Evolutionary conservation across 768 basidiomycete species (phyloP), one percentile per base, ranked within the genome.

Genomic region (Antrodiella citrinella): DNA sequence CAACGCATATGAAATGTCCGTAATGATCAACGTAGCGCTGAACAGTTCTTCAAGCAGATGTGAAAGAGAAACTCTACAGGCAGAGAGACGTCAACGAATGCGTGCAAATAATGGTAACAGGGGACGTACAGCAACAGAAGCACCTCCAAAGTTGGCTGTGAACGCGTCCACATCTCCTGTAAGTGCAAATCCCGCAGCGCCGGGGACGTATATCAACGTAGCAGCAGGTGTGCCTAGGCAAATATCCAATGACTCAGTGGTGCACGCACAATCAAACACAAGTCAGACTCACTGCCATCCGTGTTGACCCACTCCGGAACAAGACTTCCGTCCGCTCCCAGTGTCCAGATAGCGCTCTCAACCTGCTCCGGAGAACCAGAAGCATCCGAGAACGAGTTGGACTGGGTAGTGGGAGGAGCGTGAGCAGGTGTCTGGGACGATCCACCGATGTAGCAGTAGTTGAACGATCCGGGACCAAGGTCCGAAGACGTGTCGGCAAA

Each of bases 331-430:
- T 19, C 39, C 24, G 50, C 42, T 38, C 26, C 41, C 23, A 58
- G 45, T 30, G 40, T 45, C 61, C 61, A 62, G 26, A 62, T 53
- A n/a, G 55, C 54, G 52, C 58, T 58, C 49, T 62, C 61, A 40
- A 41, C 47, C 18, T 38, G 22, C 38, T 49, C 57, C 39, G 45
- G 2, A 25, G 24, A 19, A 15, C 43, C 51, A n/a, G 54, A 51
- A 3, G 57, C 49, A 12, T 46, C 53, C 19, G 50, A 47, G 55
- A 57, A 60, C 9, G 58, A 49, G 53, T 59, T 59, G 7, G 35
- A 20, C 1, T 19, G 46, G 44, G 26, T 2, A 13, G 48, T 18
- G 12, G 57, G 49, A 19, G 54, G 47, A 35, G 25, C 20, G 26
- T 51, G 47, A 1, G 38, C 55, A n/a, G n/a, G n/a, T n/a, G n/a